These are phyloP conservation scores for Chionographis japonica DNA, from an alignment of 106 monocot genomes.

Conservation along the genomic window DNA sequence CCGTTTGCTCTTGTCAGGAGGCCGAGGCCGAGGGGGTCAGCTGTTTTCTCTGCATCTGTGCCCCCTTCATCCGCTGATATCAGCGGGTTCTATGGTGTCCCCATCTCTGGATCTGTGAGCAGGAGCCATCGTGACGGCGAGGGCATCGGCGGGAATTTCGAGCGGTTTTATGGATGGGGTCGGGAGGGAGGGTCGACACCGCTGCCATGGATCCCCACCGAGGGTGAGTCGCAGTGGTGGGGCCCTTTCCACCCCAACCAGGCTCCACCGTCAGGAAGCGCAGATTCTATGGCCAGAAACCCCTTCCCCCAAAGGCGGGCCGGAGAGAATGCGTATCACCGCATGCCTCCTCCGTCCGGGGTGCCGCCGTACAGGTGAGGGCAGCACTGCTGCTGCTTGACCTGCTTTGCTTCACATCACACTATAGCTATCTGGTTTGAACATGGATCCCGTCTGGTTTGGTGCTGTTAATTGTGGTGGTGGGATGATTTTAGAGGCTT, in stretches of 20 bases:
- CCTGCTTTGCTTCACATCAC: no score
- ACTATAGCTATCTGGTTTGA: no score
- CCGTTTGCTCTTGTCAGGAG: no score
- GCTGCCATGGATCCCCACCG: conserved; percentile 62
- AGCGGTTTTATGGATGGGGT: conserved; percentile 27
- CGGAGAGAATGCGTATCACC: conserved; percentile 28
- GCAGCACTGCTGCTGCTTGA: neutral
- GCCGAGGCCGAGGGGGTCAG: no score
- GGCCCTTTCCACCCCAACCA: conserved; percentile 45
- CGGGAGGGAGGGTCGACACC: conserved; percentile 23
- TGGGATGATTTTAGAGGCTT: no score
- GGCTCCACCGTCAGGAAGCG: conserved; percentile 7
- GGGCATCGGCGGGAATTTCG: no score
- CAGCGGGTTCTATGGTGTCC: conserved; percentile 33
- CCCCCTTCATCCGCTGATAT: conserved; percentile 25
- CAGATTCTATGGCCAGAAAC: conserved; percentile 1
- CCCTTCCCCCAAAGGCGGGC: conserved; percentile 16
- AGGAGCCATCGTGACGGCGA: neutral
- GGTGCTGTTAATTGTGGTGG: no score
- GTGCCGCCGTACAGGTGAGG: conserved; percentile 49
- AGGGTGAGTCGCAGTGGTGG: conserved; percentile 65
- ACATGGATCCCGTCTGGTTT: no score
- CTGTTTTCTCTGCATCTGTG: no score
- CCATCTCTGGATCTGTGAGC: conserved; percentile 16
- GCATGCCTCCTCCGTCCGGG: conserved; percentile 19